phyloP scores from a whole-genome alignment of 495 filamentous ascomycete species.

The Annulohypoxylon stygium region DNA sequence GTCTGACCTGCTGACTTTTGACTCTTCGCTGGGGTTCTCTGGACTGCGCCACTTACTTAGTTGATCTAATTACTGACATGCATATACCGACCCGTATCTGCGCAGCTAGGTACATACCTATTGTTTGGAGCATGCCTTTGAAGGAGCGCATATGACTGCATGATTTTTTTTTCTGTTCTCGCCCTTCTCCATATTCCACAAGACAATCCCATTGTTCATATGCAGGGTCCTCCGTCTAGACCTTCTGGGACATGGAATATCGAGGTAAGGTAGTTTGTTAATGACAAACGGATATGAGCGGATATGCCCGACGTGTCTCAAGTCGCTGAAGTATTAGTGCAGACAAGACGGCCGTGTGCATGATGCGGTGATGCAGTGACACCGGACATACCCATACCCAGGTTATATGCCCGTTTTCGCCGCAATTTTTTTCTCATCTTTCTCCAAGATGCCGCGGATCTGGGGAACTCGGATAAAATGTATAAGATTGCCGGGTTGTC shows the following conservation, averaged over 20 bases:
- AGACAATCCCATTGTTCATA: constrained; percentile 16
- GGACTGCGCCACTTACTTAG: constrained; percentile 27
- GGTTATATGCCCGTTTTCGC: neutral
- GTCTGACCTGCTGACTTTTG: constrained; percentile 31
- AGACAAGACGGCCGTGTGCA: neutral
- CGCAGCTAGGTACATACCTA: neutral
- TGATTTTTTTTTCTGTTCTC: constrained; percentile 23
- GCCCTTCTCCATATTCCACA: constrained; percentile 19
- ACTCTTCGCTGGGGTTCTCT: constrained; percentile 20
- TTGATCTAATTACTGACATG: constrained; percentile 22
- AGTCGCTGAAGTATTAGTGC: neutral
- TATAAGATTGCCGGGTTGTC: constrained; percentile 2
- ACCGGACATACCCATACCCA: neutral
- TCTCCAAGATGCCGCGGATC: constrained; percentile 4
- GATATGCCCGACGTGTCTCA: constrained; percentile 11
- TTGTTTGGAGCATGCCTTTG: neutral
- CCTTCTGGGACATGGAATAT: neutral
- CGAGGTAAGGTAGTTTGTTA: neutral
- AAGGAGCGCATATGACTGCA: constrained; percentile 32
- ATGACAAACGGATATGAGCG: constrained; percentile 8
- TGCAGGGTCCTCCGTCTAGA: constrained; percentile 6
- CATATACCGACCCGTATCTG: constrained; percentile 8
- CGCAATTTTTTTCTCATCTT: neutral
- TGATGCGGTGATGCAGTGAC: constrained; percentile 9
- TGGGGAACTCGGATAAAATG: neutral